Evolutionary conservation across 2,329 filamentous ascomycete species (phyloP).

Genomic region (Diaporthe australafricana): DNA sequence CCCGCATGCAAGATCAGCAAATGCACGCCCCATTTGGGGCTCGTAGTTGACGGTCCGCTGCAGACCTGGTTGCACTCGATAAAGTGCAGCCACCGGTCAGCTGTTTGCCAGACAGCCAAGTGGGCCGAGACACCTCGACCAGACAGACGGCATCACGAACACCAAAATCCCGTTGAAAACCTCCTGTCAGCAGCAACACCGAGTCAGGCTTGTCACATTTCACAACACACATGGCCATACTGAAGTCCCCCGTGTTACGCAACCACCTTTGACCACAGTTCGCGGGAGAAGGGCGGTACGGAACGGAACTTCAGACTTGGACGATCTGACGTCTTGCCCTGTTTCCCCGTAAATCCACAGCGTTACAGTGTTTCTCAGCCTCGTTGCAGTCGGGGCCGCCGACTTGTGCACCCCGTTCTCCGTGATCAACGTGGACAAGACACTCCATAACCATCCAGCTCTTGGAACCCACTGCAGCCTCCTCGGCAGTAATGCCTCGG

Average conservation of each 20-base stretch:
- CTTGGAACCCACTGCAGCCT: slow-evolving; percentile 8
- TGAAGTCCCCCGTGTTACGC: background rate
- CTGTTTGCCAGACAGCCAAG: slow-evolving; percentile 16
- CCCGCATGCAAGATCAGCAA: slow-evolving; percentile 18
- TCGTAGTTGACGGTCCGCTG: background rate
- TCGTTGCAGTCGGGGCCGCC: slow-evolving; percentile 8
- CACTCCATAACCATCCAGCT: background rate
- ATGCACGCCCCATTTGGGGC: slow-evolving; percentile 4
- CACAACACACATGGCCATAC: background rate
- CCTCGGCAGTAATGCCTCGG: background rate
- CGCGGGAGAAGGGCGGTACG: slow-evolving; percentile 1
- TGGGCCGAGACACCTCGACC: slow-evolving; percentile 20
- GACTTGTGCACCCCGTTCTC: background rate
- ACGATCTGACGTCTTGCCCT: slow-evolving; percentile 27
- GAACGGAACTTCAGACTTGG: slow-evolving; percentile 26
- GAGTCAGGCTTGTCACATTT: slow-evolving; percentile 7
- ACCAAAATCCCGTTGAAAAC: background rate
- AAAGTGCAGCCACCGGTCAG: background rate
- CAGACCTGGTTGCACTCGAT: background rate
- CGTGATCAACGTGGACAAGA: slow-evolving; percentile 4
- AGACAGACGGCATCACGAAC: background rate
- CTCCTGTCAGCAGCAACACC: slow-evolving; percentile 6
- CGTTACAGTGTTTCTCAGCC: slow-evolving; percentile 23
- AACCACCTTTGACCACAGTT: background rate
- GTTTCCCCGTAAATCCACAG: slow-evolving; percentile 18